Base-by-base conservation (phyloP, 768 basidiomycete species). In the Suillus subaureus region DNA sequence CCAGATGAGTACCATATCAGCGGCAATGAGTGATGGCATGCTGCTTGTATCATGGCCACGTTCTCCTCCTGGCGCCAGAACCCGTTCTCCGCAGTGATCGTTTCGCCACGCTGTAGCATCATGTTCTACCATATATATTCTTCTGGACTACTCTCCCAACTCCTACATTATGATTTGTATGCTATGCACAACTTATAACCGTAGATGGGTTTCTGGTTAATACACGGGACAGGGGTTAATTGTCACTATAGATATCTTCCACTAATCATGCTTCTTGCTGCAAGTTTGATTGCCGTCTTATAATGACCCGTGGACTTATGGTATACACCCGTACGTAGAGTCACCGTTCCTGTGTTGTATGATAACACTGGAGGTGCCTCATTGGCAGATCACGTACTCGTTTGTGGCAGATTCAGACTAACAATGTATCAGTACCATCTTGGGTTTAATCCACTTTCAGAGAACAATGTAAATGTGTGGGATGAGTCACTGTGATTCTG, bases 21-120 rank as follows among this genome's bases (percentile, higher is more conserved):
- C 81, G 13, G 72, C 74, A 11, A 73, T 82, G 71, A 72, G 68
- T 33, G 80, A 81, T 57, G 81, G 81, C 21, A 72, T 82, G 45
- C 73, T 82, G 18, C 65, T 78, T 1, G 45, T 82, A 39, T 77
- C 80, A 9, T 82, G 81, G 81, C 81, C 81, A 2, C 73, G 76
- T 39, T 42, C 49, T 3, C 68, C 77, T 16, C 52, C 69, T 0
- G 70, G 70, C 31, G 54, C 67, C 35, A 70, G 66, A 66, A 55
- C 68, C 52, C 51, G 68, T 11, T 21, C 68, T n/a, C 16, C 61
- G 0, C 15, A 49, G 62, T 65, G 66, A 66, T 58, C 51, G 64
- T 33, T 9, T 49, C 2, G 11, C 31, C 16, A 37, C 56, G 51
- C 6, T 26, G 52, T 26, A 68, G 58, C 66, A 61, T 52, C 61